Percentiles rank a stretch among this genome's conserved stretches.
Evolutionary conservation across 495 filamentous ascomycete species (phyloP).

Genomic region (Penicillium paradoxum): DNA sequence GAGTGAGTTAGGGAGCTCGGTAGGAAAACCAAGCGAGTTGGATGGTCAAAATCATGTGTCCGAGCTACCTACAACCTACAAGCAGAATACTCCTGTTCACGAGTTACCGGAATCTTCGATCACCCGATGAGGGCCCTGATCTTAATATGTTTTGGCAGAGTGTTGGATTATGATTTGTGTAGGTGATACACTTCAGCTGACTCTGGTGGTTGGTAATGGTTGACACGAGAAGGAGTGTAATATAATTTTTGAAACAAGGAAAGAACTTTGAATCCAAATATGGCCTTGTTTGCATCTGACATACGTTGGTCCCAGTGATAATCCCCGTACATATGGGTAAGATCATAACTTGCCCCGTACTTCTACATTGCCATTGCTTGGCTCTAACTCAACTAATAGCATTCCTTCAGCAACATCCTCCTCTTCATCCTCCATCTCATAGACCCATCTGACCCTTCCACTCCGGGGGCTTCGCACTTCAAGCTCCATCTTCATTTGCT

Average conservation of each 20-base stretch:
- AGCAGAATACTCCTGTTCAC: not conserved
- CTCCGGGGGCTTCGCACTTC: slow-evolving; percentile 49
- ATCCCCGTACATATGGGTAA: no score
- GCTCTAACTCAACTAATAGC: slow-evolving; percentile 46
- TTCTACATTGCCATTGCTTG: not conserved
- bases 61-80: not conserved
- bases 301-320: no score
- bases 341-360: slow-evolving; percentile 27
- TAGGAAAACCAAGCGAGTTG: not conserved
- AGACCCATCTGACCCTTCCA: slow-evolving; percentile 50
- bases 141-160: not conserved
- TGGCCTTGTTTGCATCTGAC: no score
- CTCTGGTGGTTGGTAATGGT: no score
- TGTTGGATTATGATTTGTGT: not conserved
- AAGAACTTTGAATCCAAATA: no score
- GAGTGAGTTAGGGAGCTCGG: not conserved
- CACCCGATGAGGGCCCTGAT: not conserved
- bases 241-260: no score
- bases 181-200: not conserved
- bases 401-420: slow-evolving; percentile 58
- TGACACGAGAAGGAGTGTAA: no score
- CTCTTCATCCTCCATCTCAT: slow-evolving; percentile 51
- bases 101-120: not conserved
- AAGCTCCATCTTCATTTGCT: slow-evolving; percentile 67
- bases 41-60: not conserved